Evolutionary conservation across 2,329 filamentous ascomycete species (phyloP), one percentile per base, ranked within the genome.

Genomic region (Scedosporium minutisporum): DNA sequence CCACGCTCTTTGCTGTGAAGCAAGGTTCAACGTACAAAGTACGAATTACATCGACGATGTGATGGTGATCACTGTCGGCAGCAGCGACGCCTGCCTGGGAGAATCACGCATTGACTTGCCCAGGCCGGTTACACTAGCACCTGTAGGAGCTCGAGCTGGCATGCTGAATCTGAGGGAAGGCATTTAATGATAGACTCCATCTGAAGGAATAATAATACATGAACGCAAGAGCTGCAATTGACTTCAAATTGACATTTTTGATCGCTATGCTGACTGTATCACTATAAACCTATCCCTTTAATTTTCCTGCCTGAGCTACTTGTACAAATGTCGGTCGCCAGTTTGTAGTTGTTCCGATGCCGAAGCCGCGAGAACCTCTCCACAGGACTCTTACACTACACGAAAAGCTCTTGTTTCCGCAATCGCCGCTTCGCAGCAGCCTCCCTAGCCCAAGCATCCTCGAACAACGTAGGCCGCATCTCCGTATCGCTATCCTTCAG

Each of bases 381-480:
- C 3, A 10, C 21, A 60, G 4, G 21, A 18, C 57, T 58, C 29
- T 27, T 29, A 25, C 18, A 16, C 14, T 44, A 44, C 59, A 48
- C 29, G 6, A 18, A 27, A 23, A 25, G 23, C 27, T 27, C 44
- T 44, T 33, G 25, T 27, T 61, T 51, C 44, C 59, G 21, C 59
- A 14, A 14, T 44, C 44, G 25, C 7, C 41, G 41, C 59, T 27
- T 61, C 44, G 27, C 27, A 16, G 23, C 59, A 6, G 48, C 18
- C 33, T 65, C 62, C 29, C 58, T 58, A 12, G 12, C 53, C 85
- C 86, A 88, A 0, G 80, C 79, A 71, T 90, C 86, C 74, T 95
- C 90, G 70, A 95, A 95, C 16, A 83, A 69, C 1, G 87, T 88
- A 65, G 81, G 81, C 71, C 83, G 84, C 64, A 78, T 77, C 21